Evolutionary conservation across 1,139 yeast genomes (phyloP), one percentile per base, ranked within the genome.

Genomic region (Lodderomyces metapsilosis): DNA sequence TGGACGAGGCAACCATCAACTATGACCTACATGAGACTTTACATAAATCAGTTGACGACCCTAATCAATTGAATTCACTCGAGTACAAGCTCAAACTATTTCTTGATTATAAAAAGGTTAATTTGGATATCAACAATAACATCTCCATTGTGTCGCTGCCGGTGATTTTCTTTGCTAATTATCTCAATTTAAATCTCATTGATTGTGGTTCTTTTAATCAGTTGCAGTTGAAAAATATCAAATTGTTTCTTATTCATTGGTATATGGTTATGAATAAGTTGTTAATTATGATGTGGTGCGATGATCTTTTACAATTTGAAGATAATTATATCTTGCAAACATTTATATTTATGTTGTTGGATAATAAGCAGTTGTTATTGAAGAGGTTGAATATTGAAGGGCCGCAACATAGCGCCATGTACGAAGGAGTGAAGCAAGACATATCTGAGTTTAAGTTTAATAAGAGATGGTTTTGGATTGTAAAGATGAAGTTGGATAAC

Each of bases 131-230:
- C 37, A 69, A 70, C 46, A 71, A 71, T 45, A 70, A 70, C 43
- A 52, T 71, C 28, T 73, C 73, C 1, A 71, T 74, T 23, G 64
- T 75, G 10, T 61, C 73, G 37, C 64, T 71, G 48, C 80, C 80
- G 1, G 51, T 74, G 22, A 57, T 76, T 10, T 68, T 75, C 37
- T 41, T 47, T 9, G 35, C 34, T 16, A 37, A 42, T 21, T 45
- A 48, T 41, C 43, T 54, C 30, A 52, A 49, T 38, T 40, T 51
- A 15, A 27, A 24, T 8, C 44, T 51, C 11, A 41, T 59, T 18
- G 52, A 52, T 39, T 41, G 60, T 10, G 52, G 56, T 3, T 30
- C 25, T n/a, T 49, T 41, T 39, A 51, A 50, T 42, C 22, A 40
- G 23, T 40, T 52, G 39, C 53, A 53, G 40, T 43, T 51, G 34